Evolutionary conservation across 257 asterid genomes (phyloP).

Genomic region (Mitragyna speciosa): DNA sequence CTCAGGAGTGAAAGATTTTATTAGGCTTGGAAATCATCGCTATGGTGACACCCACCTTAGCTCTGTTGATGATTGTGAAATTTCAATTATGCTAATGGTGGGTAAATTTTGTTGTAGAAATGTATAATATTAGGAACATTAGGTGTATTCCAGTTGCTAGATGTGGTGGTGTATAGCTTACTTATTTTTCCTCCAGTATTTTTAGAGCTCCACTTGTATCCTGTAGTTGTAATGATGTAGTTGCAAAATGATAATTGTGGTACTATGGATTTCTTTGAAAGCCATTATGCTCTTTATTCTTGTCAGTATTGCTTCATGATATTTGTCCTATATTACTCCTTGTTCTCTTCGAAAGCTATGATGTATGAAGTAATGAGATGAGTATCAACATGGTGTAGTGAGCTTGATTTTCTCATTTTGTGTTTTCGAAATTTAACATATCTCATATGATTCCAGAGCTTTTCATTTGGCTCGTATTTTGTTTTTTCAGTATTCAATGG

Average conservation of each 20-base stretch:
- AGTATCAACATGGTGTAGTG: background rate
- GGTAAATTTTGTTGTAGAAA: slow-evolving; percentile 12
- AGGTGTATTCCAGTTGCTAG: slow-evolving; percentile 22
- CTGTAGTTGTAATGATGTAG: background rate
- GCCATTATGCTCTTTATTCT: background rate
- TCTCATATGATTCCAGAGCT: background rate
- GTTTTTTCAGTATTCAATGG: background rate
- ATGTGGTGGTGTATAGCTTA: slow-evolving; percentile 1
- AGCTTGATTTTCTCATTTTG: background rate
- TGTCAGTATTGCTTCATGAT: background rate
- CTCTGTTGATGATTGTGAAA: slow-evolving; percentile 17
- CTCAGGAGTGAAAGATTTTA: slow-evolving; percentile 18
- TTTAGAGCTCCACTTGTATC: slow-evolving; percentile 1
- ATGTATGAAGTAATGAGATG: background rate
- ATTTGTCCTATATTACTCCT: background rate
- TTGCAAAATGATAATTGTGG: background rate
- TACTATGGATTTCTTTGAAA: background rate
- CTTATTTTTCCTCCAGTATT: background rate
- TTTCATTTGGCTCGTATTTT: background rate
- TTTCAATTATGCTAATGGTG: background rate
- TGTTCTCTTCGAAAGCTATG: background rate
- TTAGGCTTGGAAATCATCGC: slow-evolving; percentile 19
- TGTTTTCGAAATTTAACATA: background rate
- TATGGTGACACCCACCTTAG: slow-evolving; percentile 13
- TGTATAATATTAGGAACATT: slow-evolving; percentile 11